phyloP scores from a whole-genome alignment of 2,329 filamentous ascomycete genomes.

The Talaromyces rugulosus region DNA sequence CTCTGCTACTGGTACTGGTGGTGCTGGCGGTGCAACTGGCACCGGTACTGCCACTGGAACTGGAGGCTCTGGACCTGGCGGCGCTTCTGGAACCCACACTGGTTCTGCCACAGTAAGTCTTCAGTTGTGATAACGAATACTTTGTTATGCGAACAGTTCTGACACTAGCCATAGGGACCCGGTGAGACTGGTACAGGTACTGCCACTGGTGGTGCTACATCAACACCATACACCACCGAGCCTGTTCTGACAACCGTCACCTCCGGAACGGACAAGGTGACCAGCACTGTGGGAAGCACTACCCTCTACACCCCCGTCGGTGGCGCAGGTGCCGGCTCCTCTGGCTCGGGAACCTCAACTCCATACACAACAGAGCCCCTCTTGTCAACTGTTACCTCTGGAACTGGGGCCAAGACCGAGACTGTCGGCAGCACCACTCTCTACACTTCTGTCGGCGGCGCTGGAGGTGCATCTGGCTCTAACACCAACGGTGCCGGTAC shows the following conservation, averaged over 20 bases:
- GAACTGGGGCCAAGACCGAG: constrained; percentile 9
- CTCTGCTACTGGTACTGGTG: background rate
- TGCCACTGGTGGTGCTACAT: constrained; percentile 17
- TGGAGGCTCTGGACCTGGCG: background rate
- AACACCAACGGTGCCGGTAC: constrained; percentile 13
- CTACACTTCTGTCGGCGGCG: constrained; percentile 14
- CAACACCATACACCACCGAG: constrained; percentile 15
- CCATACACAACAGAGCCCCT: constrained; percentile 13
- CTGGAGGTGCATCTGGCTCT: constrained; percentile 11
- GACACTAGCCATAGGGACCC: constrained; percentile 7
- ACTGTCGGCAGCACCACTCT: constrained; percentile 23
- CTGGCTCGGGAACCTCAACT: constrained; percentile 19
- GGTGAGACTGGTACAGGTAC: constrained; percentile 12
- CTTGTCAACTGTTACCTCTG: constrained; percentile 15
- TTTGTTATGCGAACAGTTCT: background rate
- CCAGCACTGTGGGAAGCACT: constrained; percentile 21
- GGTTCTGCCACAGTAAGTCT: constrained; percentile 4
- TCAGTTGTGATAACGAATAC: background rate
- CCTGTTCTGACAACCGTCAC: constrained; percentile 14
- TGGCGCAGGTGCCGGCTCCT: constrained; percentile 16
- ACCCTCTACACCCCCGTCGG: constrained; percentile 15
- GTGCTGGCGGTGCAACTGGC: background rate
- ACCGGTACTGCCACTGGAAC: background rate
- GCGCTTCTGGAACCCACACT: background rate
- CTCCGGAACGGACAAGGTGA: constrained; percentile 11